Percentiles rank a stretch among this genome's conserved stretches.
Conservation (phyloP, 2,329 filamentous ascomycete genomes). For the Rasamsonia emersonii region DNA sequence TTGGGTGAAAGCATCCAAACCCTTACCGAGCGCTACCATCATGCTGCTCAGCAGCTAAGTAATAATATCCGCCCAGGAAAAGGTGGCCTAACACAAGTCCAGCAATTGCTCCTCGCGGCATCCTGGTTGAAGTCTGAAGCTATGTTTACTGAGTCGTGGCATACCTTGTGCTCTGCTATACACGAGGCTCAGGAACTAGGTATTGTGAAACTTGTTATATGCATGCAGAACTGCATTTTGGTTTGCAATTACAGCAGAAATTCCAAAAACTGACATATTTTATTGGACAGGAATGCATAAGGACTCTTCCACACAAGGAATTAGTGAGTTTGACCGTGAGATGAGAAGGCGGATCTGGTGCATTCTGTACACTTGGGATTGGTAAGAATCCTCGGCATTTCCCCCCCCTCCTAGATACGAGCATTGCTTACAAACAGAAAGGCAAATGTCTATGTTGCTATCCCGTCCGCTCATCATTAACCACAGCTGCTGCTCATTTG, state of each 20-base stretch:
- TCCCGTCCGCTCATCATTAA: slow-evolving; percentile 39
- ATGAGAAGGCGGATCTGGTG: slow-evolving; percentile 41
- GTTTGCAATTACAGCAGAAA: too few species aligned
- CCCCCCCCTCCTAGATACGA: neutral
- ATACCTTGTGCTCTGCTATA: slow-evolving; percentile 36
- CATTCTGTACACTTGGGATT: slow-evolving; percentile 41
- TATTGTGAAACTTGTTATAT: slow-evolving; percentile 16
- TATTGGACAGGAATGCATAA: slow-evolving; percentile 24
- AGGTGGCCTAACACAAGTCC: slow-evolving; percentile 38
- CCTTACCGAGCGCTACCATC: slow-evolving; percentile 35
- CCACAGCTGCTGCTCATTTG: slow-evolving; percentile 30
- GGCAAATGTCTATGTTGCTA: slow-evolving; percentile 37
- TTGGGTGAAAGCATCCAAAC: slow-evolving; percentile 31
- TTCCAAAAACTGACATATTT: neutral
- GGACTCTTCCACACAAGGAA: slow-evolving; percentile 22
- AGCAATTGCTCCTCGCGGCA: slow-evolving; percentile 42
- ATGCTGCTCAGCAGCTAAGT: slow-evolving; percentile 36
- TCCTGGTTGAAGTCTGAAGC: slow-evolving; percentile 42
- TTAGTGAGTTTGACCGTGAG: slow-evolving; percentile 40
- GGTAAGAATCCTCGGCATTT: slow-evolving; percentile 24
- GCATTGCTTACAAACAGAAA: slow-evolving; percentile 11
- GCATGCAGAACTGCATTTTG: neutral
- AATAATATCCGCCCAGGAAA: slow-evolving; percentile 35
- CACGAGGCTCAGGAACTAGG: slow-evolving; percentile 43
- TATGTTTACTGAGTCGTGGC: slow-evolving; percentile 42